Base-by-base conservation (phyloP, 2,329 filamentous ascomycete species). In the Alternaria sp. region DNA sequence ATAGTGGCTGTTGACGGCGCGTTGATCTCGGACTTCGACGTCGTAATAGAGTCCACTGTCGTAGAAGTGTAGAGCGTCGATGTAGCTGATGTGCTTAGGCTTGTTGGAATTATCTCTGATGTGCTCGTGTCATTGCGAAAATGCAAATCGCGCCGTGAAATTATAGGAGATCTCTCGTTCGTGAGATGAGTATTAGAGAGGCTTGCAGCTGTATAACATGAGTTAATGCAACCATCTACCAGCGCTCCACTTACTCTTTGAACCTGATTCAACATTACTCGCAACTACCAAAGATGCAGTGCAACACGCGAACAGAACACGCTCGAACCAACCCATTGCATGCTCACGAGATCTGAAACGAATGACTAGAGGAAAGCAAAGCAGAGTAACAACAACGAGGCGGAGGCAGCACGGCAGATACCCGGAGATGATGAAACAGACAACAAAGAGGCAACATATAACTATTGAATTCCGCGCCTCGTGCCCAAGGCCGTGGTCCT, bases 301-400 rank as follows among this genome's bases (percentile, higher is more conserved):
- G 45, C 32, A 66, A 45, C 19, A 69, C 52, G 52, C 58, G 62
- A 66, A 65, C 61, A 75, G 65, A 65, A 69, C 62, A 60, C 62
- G 67, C 69, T 72, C 77, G 72, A 76, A 70, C 76, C 70, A 77
- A 43, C 57, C 57, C 78, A 80, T 80, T 56, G 77, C 76, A 79
- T 77, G 67, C 58, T 75, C 71, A 71, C 68, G 21, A 43, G 21
- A 50, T 23, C 21, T 50, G 52, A 75, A 77, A 74, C 59, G 71
- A 73, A 57, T 64, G 71, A 69, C 67, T 62, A 57, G 65, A 65
- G 61, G 59, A 50, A 57, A 50, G 40, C 40, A 63, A 64, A 71
- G 67, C 61, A 69, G 63, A 64, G 67, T 62, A 57, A 70, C 64
- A 56, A 57, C 54, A 52, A 28, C 28, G 54, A 58, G 21, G 23